These are phyloP conservation scores for Macrophomina phaseolina DNA, from an alignment of 2,329 filamentous ascomycete species.

Conservation along the genomic window DNA sequence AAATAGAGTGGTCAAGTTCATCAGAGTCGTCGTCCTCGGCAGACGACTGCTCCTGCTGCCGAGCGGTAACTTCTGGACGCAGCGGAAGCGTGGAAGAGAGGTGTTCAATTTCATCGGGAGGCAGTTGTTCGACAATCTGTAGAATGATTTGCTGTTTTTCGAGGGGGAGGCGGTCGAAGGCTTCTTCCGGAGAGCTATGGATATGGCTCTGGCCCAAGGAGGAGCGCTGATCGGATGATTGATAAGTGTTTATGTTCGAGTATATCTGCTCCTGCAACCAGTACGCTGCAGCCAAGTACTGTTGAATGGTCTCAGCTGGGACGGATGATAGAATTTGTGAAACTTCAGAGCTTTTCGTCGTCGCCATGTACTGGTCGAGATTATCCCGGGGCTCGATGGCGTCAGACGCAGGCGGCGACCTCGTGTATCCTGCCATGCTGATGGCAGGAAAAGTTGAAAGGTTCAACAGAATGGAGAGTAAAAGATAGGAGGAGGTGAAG, in stretches of 20 bases:
- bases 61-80: background rate
- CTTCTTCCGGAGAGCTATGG: background rate
- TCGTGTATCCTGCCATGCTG: background rate
- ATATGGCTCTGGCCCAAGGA: background rate
- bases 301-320: background rate
- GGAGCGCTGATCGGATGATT: background rate
- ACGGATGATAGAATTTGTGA: background rate
- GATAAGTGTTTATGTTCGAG: slow-evolving; percentile 2
- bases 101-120: background rate
- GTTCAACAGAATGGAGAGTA: background rate
- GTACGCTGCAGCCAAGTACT: slow-evolving; percentile 1
- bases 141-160: background rate
- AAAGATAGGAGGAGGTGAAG: background rate
- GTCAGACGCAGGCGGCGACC: background rate
- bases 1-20: background rate
- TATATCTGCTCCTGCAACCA: slow-evolving; percentile 6
- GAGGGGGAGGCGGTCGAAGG: background rate
- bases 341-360: background rate
- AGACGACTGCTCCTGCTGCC: background rate
- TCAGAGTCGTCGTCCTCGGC: background rate
- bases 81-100: background rate
- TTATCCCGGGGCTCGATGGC: background rate
- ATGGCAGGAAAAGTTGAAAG: background rate
- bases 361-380: background rate
- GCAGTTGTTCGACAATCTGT: slow-evolving; percentile 2